phyloP scores from a whole-genome alignment of 2,329 filamentous ascomycete genomes.

The Saccharata proteae region DNA sequence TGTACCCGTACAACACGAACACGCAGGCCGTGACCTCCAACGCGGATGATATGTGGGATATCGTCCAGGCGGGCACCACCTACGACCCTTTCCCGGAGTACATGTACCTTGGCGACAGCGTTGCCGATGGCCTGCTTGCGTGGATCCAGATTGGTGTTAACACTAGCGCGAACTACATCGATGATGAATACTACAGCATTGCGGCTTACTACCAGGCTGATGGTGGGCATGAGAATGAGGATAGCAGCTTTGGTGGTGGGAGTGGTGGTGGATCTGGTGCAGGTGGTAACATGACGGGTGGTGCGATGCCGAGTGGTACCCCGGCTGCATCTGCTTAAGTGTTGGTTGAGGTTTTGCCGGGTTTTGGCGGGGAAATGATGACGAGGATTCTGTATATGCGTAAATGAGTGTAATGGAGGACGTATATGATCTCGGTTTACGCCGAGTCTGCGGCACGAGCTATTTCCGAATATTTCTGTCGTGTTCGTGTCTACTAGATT shows the following conservation, averaged over 20 bases:
- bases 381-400: no score
- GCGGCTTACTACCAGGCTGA: conserved; percentile 6
- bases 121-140: conserved; percentile 20
- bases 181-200: conserved; percentile 6
- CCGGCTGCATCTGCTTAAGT: conserved; percentile 3
- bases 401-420: no score
- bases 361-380: no score
- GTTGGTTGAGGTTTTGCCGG: no score
- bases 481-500: no score
- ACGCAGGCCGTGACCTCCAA: conserved; percentile 36
- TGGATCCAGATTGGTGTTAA: conserved; percentile 15
- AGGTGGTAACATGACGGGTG: conserved; percentile 3
- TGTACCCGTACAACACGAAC: conserved; percentile 33
- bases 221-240: conserved; percentile 5
- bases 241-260: conserved; percentile 1
- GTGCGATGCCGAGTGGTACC: conserved; percentile 3
- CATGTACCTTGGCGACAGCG: conserved; percentile 40
- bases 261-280: conserved; percentile 1
- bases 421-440: no score
- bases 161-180: conserved; percentile 7
- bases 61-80: conserved; percentile 34
- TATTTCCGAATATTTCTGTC: no score
- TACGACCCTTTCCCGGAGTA: conserved; percentile 47
- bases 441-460: no score
- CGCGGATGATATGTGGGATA: conserved; percentile 35